Evolutionary conservation across 805 yeast genomes (phyloP).

Genomic region (Kluyveromyces wickerhamii): DNA sequence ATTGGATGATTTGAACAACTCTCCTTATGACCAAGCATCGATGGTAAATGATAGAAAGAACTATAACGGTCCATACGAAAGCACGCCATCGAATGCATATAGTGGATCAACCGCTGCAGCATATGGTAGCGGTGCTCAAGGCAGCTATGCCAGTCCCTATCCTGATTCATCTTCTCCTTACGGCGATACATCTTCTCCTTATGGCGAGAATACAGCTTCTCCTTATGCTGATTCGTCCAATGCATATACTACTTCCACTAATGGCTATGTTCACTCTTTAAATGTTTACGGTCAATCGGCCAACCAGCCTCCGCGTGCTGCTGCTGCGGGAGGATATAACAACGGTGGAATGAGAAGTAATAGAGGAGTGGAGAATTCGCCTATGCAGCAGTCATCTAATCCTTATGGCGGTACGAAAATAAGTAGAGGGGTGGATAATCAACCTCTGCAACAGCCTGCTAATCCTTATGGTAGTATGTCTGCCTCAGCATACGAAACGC

Average conservation of each 20-base stretch:
- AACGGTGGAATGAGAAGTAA: too few relatives aligned
- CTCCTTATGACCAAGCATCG: conserved; percentile 9
- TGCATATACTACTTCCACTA: neutral
- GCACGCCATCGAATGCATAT: neutral
- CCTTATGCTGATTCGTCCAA: conserved; percentile 6
- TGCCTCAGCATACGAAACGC: conserved; percentile 5
- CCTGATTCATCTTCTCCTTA: neutral
- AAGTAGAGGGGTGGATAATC: too few relatives aligned
- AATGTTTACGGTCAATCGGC: too few relatives aligned
- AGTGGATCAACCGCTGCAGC: neutral
- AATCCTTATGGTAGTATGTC: conserved; percentile 10
- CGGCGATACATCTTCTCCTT: conserved; percentile 6
- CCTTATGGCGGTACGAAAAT: too few relatives aligned
- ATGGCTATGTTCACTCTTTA: neutral
- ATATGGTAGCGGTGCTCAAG: neutral
- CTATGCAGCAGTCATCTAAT: too few relatives aligned
- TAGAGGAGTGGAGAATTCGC: too few relatives aligned
- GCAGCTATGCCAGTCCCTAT: neutral
- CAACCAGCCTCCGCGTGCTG: too few relatives aligned
- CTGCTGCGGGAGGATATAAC: too few relatives aligned
- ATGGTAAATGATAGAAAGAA: neutral
- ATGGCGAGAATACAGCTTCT: conserved; percentile 7
- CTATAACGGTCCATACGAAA: neutral
- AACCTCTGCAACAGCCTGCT: too few relatives aligned
- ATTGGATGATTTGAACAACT: conserved; percentile 15